These are phyloP conservation scores for Arachnomyces sp. DNA, from an alignment of 2,329 filamentous ascomycete genomes.

Conservation along the genomic window DNA sequence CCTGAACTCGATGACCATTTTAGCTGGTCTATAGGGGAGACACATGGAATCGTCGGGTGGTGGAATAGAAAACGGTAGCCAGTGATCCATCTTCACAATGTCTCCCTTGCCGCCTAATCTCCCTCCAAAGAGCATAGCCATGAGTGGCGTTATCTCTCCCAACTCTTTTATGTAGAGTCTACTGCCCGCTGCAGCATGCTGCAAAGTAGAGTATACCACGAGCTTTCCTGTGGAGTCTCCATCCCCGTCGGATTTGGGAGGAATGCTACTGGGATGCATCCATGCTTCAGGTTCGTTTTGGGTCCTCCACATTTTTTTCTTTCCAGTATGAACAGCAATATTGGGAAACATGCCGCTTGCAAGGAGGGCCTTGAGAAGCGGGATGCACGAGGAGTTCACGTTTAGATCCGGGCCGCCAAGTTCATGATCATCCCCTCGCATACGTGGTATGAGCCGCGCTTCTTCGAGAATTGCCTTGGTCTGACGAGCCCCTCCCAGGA, in stretches of 20 bases:
- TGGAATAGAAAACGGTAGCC: slow-evolving; percentile 25
- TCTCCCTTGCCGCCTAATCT: slow-evolving; percentile 12
- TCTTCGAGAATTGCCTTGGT: slow-evolving; percentile 31
- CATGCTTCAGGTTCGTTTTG: slow-evolving; percentile 17
- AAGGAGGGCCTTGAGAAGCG: slow-evolving; percentile 41
- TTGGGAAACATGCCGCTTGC: slow-evolving; percentile 40
- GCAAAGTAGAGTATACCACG: no score
- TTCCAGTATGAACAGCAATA: slow-evolving; percentile 25
- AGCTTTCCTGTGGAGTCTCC: no score
- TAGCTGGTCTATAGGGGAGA: slow-evolving; percentile 11
- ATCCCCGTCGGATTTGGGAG: no score
- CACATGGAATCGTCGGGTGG: slow-evolving; percentile 4
- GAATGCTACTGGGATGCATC: slow-evolving; percentile 18
- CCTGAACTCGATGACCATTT: slow-evolving; percentile 26
- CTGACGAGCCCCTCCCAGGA: slow-evolving; percentile 28
- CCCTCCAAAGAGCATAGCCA: slow-evolving; percentile 21
- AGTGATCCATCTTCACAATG: slow-evolving; percentile 26
- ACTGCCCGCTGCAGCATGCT: slow-evolving; percentile 1
- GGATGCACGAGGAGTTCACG: slow-evolving; percentile 34
- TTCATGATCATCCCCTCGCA: not conserved
- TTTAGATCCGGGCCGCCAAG: slow-evolving; percentile 34
- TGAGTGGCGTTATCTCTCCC: slow-evolving; percentile 22
- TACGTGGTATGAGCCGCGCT: slow-evolving; percentile 24
- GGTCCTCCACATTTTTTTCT: slow-evolving; percentile 16
- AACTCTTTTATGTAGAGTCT: slow-evolving; percentile 21